Evolutionary conservation across 208 protist genomes (phyloP), one percentile per base, ranked within the genome.

Genomic region (Crithidia expoeki): DNA sequence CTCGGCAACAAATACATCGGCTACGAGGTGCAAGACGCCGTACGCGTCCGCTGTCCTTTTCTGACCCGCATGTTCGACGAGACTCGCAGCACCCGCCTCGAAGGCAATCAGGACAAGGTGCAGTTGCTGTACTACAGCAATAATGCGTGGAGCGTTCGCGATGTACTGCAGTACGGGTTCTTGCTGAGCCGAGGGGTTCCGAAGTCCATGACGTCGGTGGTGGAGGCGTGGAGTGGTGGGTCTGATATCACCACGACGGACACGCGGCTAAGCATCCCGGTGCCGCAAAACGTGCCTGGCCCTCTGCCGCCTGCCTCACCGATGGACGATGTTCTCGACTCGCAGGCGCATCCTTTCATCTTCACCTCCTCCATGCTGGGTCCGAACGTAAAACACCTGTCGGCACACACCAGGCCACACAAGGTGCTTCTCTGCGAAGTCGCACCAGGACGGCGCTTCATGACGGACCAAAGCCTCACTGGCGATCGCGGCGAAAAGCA

Each of bases 121-220:
- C 70, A 83, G 60, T 70, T 94, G n/a, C 81, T 94, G 33, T 94
- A 82, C 72, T 94, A 94, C 76, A 88, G 78, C 42, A 91, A 90
- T 72, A 94, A 94, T 55, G 79, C 79, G 19, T 85, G 82, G 77
- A 38, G 56, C 27, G 68, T 69, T 33, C 56, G 65, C 0, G 79
- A 89, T 3, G 85, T 86, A 19, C 28, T 94, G 60, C 72, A 80
- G 72, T 80, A 68, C 33, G 88, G 88, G 40, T 94, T 94, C 64
- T 30, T 83, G 68, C 36, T 84, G 12, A 52, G 50, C 19, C 42
- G 66, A 16, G 74, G 27, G 34, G 51, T 79, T 1, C 78, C 78
- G 1, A 40, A 14, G 21, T 68, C 66, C 6, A 47, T 59, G 25
- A 53, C 52, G 28, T 34, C 71, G 21, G 57, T 55, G 49, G 36